Base-by-base conservation (phyloP, 1,139 yeast genomes). In the Nakaseomyces uthaithaninus region DNA sequence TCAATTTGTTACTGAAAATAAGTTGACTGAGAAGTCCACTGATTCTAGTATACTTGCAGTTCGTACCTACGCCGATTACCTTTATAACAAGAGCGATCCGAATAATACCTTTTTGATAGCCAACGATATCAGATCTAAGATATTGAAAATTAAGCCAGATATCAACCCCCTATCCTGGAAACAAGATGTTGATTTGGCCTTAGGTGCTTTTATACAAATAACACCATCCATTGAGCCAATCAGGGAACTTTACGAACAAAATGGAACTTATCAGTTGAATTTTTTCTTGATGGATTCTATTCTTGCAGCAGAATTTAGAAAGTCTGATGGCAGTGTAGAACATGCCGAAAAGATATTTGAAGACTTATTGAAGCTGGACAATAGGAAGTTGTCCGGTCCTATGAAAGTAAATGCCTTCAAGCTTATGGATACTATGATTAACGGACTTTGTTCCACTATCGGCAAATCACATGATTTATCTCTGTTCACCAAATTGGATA, bases 301-400 rank as follows among this genome's bases (percentile, higher is more conserved):
- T 42, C 47, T 57, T 16, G 30, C 36, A 5, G 54, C 59, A 2
- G 59, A 54, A 35, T 55, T 55, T 18, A 10, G 19, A 9, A 53
- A 51, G 34, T 33, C 23, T 4, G 45, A 41, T 19, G 60, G 59
- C 2, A 43, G 47, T 16, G 39, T 46, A 31, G 37, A 42, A 4
- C 39, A 35, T 3, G 59, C 61, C 5, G 60, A 56, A 36, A 41
- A 40, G n/a, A 40, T 54, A 12, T 54, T 56, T 39, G 48, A 48
- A 25, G 47, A 48, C 3, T 54, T 43, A 28, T 31, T 49, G 45
- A 20, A 37, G 16, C 19, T 25, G 34, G 36, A 14, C 43, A 42
- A 16, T 34, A 47, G 14, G 37, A 41, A 26, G 42, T 17, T 17
- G 23, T 15, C 8, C 28, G 28, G 23, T 16, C 31, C 31, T 7